Percentiles rank a stretch among this genome's conserved stretches.
Conservation (phyloP, 192 early-diverging fungal species). For the Gryganskiella cystojenkinii region DNA sequence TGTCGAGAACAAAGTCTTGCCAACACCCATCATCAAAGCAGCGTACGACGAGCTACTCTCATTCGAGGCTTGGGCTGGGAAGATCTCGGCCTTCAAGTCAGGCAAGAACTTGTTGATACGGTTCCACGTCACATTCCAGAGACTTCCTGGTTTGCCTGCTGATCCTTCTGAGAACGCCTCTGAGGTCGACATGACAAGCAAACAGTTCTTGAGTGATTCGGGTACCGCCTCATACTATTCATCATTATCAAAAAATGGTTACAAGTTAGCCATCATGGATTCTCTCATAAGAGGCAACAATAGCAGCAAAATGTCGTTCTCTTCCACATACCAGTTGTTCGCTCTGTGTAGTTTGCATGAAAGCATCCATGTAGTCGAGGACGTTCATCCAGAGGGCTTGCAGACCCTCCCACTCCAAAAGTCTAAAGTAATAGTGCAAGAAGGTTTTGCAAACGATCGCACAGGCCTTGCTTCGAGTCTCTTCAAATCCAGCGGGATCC, state of each 20-base stretch:
- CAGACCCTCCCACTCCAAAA: conserved; percentile 68
- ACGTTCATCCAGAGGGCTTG: conserved; percentile 71
- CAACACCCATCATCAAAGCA: conserved; percentile 48
- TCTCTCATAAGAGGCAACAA: neutral
- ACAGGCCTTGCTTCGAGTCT: conserved; percentile 77
- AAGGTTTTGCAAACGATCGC: conserved; percentile 81
- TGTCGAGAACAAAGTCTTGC: conserved; percentile 39
- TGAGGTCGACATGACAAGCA: conserved; percentile 82
- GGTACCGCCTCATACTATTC: conserved; percentile 77
- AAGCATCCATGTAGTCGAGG: conserved; percentile 72
- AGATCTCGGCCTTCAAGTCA: conserved; percentile 69
- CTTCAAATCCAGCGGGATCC: conserved; percentile 76
- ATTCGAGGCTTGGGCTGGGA: conserved; percentile 20
- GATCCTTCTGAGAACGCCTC: conserved; percentile 62
- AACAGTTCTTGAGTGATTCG: conserved; percentile 85
- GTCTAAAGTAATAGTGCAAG: conserved; percentile 71
- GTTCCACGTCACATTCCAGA: conserved; percentile 82
- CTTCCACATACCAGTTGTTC: conserved; percentile 64
- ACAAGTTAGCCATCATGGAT: neutral
- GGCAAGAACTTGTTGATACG: conserved; percentile 72
- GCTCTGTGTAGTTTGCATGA: conserved; percentile 67
- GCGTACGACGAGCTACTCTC: conserved; percentile 42
- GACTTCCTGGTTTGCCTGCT: conserved; percentile 50
- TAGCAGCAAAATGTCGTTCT: neutral
- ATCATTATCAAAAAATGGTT: neutral